A percentile compares a stretch with the other conserved stretches of the same genome.
These are phyloP conservation scores for Venustampulla echinocandica DNA, from an alignment of 495 filamentous ascomycete species.

Conservation along the genomic window DNA sequence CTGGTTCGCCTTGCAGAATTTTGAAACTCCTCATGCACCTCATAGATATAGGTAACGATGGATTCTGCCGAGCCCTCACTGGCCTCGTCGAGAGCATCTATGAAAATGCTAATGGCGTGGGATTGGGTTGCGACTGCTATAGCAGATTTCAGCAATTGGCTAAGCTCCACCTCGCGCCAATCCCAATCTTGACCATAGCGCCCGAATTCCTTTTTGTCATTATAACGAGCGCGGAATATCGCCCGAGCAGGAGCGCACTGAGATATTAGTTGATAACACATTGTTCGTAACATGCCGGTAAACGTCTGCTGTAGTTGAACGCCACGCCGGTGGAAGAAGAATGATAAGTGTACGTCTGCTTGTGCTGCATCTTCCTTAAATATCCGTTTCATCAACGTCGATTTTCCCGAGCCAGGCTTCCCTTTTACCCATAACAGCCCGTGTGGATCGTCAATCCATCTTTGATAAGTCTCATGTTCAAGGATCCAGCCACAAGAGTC, in stretches of 20 bases:
- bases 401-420: conserved; percentile 41
- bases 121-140: background rate
- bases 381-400: conserved; percentile 31
- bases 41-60: conserved; percentile 20
- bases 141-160: background rate
- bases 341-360: conserved; percentile 8
- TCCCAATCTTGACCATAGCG: conserved; percentile 18
- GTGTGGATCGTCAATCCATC: conserved; percentile 24
- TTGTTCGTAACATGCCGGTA: conserved; percentile 29
- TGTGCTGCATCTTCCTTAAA: conserved; percentile 4
- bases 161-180: conserved; percentile 19
- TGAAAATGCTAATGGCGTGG: conserved; percentile 10
- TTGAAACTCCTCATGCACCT: conserved; percentile 7
- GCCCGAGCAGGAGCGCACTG: conserved; percentile 11
- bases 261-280: conserved; percentile 28
- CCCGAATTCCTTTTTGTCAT: conserved; percentile 14
- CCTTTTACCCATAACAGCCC: conserved; percentile 40
- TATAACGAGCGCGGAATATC: conserved; percentile 6
- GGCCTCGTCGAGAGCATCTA: conserved; percentile 29
- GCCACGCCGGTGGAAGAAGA: conserved; percentile 34
- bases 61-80: conserved; percentile 23
- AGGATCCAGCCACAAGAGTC: conserved; percentile 33
- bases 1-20: background rate
- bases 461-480: conserved; percentile 22
- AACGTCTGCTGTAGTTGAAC: conserved; percentile 26